Percentiles rank a stretch among this genome's conserved stretches.
phyloP scores from a whole-genome alignment of 73 alveolate genomes.

The Effrenium voratum region DNA sequence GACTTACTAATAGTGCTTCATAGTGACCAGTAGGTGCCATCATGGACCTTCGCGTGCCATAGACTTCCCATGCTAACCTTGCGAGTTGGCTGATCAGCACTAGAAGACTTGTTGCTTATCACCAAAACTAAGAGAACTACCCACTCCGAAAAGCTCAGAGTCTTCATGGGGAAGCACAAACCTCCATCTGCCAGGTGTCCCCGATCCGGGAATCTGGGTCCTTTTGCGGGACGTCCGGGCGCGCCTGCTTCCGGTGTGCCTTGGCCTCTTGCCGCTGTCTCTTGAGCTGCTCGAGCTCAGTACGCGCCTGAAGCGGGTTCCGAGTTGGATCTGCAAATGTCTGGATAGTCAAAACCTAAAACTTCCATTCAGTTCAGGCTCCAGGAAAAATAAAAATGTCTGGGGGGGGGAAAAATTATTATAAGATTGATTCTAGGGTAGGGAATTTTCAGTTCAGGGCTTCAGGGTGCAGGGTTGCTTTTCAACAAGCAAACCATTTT shows the following conservation, averaged over 20 bases:
- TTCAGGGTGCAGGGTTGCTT: too few species aligned
- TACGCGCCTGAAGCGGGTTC: slow-evolving; percentile 47
- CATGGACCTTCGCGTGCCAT: too few species aligned
- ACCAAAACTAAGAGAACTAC: neutral
- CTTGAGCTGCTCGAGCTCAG: slow-evolving; percentile 55
- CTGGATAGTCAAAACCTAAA: too few species aligned
- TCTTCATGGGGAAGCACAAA: neutral
- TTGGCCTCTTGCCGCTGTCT: slow-evolving; percentile 64
- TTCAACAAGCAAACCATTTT: too few species aligned
- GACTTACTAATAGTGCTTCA: neutral
- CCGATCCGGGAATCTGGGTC: neutral
- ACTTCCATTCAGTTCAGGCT: too few species aligned
- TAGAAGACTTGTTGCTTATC: neutral
- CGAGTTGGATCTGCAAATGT: too few species aligned
- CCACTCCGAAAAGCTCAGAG: neutral
- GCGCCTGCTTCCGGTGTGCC: slow-evolving; percentile 58
- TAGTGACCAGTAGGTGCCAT: neutral
- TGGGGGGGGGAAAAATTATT: too few species aligned
- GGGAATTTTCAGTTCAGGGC: too few species aligned
- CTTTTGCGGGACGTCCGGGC: neutral
- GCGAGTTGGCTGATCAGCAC: neutral
- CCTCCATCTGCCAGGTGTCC: neutral
- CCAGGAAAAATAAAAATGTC: too few species aligned
- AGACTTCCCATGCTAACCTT: too few species aligned
- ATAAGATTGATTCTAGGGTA: too few species aligned